Conservation (phyloP, 2,329 filamentous ascomycete species). For the Akanthomyces muscarius region DNA sequence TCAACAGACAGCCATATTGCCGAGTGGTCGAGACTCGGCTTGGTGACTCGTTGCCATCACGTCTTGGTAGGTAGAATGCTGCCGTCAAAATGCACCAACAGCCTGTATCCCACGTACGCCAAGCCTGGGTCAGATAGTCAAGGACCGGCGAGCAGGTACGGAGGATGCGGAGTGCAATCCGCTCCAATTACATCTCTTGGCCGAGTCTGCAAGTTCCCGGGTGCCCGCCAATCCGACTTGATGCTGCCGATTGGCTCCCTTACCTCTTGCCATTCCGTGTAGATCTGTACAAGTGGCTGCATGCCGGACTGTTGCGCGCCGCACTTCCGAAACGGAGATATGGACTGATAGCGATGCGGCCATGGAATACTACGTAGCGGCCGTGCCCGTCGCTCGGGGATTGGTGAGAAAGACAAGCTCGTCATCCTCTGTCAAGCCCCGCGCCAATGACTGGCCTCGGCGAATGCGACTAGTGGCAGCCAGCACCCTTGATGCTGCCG, state of each 20-base stretch:
- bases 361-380: neutral
- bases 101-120: neutral
- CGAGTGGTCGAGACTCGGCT: neutral
- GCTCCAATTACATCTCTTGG: neutral
- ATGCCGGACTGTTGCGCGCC: neutral
- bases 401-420: neutral
- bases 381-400: neutral
- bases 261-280: neutral
- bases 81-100: neutral
- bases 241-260: neutral
- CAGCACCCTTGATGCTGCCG: neutral
- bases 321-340: neutral
- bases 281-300: neutral
- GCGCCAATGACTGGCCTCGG: neutral
- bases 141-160: neutral
- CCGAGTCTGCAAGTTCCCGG: neutral
- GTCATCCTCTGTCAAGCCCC: neutral
- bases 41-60: neutral
- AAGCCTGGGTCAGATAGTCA: neutral
- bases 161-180: too few species aligned
- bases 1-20: neutral
- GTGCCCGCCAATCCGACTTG: neutral
- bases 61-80: neutral
- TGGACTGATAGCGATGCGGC: too few species aligned
- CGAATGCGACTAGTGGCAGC: neutral